These are phyloP conservation scores for Torulaspora globosa DNA, from an alignment of 1,139 yeast species.

Conservation along the genomic window DNA sequence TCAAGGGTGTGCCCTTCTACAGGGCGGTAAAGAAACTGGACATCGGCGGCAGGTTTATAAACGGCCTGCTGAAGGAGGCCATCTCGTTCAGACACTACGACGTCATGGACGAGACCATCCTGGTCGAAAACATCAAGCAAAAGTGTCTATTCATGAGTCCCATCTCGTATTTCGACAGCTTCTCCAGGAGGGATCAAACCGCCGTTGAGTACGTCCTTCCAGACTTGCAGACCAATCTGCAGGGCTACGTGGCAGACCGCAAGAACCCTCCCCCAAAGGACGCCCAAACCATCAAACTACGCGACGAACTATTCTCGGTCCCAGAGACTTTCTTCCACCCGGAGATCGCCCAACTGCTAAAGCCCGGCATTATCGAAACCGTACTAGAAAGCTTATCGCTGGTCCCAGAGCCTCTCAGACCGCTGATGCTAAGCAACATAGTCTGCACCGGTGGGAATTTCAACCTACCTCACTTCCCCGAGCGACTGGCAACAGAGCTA, in stretches of 20 bases:
- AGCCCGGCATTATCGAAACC: constrained; percentile 70
- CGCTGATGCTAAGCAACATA: constrained; percentile 75
- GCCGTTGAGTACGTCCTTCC: constrained; percentile 76
- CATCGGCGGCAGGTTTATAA: constrained; percentile 80
- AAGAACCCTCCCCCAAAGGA: constrained; percentile 42
- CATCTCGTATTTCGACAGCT: constrained; percentile 54
- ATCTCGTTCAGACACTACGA: constrained; percentile 91
- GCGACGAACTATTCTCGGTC: constrained; percentile 79
- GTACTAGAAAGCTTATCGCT: constrained; percentile 65
- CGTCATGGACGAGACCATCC: constrained; percentile 82
- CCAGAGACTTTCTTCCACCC: constrained; percentile 91
- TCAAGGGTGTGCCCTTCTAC: constrained; percentile 75
- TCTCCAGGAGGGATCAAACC: constrained; percentile 42
- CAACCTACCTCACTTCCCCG: constrained; percentile 61
- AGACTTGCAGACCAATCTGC: constrained; percentile 72
- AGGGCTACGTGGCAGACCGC: constrained; percentile 56
- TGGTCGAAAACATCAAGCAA: constrained; percentile 84
- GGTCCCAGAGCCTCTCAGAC: constrained; percentile 71
- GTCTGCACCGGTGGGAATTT: constrained; percentile 81
- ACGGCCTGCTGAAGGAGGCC: constrained; percentile 77
- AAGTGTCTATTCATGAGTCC: constrained; percentile 68
- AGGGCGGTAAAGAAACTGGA: constrained; percentile 64
- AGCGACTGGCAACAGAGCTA: constrained; percentile 56
- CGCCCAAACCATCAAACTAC: constrained; percentile 61
- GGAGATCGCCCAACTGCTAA: constrained; percentile 68